Evolutionary conservation across 2,329 filamentous ascomycete genomes (phyloP), one percentile per base, ranked within the genome.

Genomic region (Neocatenulostroma microsporum): DNA sequence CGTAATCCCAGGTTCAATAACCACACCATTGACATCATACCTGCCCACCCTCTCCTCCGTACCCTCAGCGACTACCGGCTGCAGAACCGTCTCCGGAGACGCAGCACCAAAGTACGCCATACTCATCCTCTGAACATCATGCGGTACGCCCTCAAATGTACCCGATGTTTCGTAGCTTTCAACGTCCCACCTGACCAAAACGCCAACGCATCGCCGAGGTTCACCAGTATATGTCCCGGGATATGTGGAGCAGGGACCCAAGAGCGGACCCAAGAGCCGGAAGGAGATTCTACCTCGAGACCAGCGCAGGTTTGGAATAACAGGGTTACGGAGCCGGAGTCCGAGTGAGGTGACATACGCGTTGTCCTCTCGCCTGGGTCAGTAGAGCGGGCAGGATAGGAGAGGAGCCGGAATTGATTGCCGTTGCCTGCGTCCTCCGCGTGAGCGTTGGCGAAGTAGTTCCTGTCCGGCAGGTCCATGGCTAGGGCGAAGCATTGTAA

Each of bases 31-130:
- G 2, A 44, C 36, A 28, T 42, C 30, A 33, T 50, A 50, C n/a
- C n/a, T n/a, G n/a, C n/a, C n/a, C n/a, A n/a, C 12, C 30, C 21
- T 11, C n/a, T 10, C 26, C 5, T 36, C 25, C 27, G 20, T 29
- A 5, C 36, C 41, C 14, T 36, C 33, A 5, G 17, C 17, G 21
- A 32, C 31, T 9, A 41, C 14, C 17, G 47, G 46, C 28, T 46
- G 34, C 14, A 51, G 37, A 6, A 49, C 36, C 10, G 48, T 51
- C 3, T 51, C 48, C 2, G 47, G 47, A 25, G 33, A 31, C 3
- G 48, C 47, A 8, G 36, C 34, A 6, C 39, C 45, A 27, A 51
- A 51, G 27, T 51, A 51, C 21, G 48, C 49, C 48, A 51, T 51
- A 5, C 36, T 41, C 32, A 49, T 37, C 19, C 49, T 37, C 33